Evolutionary conservation across 2,329 filamentous ascomycete genomes (phyloP), one percentile per base, ranked within the genome.

Genomic region (Didymella segeticola): DNA sequence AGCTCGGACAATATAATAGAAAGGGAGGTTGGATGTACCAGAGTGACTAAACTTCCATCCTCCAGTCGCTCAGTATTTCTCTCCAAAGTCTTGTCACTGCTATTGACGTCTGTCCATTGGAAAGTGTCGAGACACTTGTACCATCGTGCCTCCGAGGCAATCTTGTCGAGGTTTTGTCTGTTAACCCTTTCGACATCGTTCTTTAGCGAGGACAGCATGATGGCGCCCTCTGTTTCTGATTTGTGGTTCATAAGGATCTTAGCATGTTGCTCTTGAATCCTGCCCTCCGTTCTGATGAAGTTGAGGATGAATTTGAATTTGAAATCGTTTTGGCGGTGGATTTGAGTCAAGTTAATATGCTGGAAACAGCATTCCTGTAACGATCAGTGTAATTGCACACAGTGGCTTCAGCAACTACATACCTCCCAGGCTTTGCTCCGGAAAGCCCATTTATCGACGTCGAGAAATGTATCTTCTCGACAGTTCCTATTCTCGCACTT

Each of bases 391-490:
- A 23, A n/a, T n/a, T 11, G 12, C 6, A 8, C 12, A 11, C 3
- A 6, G 30, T 7, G 5, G 5, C 4, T 41, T 2, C 12, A 15
- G 17, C 17, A 27, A 3, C 20, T 30, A 29, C 51, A 5, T 58
- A 64, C 72, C 11, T 72, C 54, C 86, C 86, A 89, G 0, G 79
- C 79, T 2, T 69, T 51, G 58, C 82, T 85, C 15, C 77, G 73
- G 59, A 88, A 88, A 0, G 85, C 85, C 82, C 84, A 88, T 60
- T 84, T 85, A 9, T 87, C 80, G 12, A 67, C 70, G 20, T 84
- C 79, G 4, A 62, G 52, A 48, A 76, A 83, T 9, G 30, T 29
- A 0, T 75, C 71, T 43, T 80, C 76, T 5, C 39, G 36, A 25
- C 64, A 63, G 6, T 43, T 41, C 7, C 20, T 62, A 27, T 69